A percentile compares a stretch with the other conserved stretches of the same genome.
These are phyloP conservation scores for Pseudonitzschia multistriata DNA, from an alignment of 108 stramenopile genomes.

Conservation along the genomic window DNA sequence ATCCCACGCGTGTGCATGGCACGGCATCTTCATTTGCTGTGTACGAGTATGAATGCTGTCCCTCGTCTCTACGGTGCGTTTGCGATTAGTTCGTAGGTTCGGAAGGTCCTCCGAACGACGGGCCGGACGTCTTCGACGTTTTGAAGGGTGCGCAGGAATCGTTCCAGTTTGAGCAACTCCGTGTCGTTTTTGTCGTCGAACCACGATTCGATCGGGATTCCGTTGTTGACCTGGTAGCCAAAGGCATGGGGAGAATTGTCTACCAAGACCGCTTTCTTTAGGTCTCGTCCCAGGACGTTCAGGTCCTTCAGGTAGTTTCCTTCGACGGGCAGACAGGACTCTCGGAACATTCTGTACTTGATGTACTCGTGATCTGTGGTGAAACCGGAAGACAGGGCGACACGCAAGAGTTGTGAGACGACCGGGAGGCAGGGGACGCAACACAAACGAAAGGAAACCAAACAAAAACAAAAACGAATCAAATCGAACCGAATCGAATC, in stretches of 20 bases:
- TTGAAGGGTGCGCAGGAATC: constrained; percentile 78
- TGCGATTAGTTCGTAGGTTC: constrained; percentile 49
- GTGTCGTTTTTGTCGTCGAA: constrained; percentile 93
- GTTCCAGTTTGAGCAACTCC: constrained; percentile 88
- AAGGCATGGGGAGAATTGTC: constrained; percentile 96
- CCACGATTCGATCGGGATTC: constrained; percentile 97
- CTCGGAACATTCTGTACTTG: constrained; percentile 89
- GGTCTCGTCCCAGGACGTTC: constrained; percentile 82
- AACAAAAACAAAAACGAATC: constrained; percentile 1
- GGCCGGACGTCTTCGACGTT: constrained; percentile 79
- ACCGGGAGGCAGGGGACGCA: neutral
- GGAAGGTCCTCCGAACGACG: constrained; percentile 69
- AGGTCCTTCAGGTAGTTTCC: constrained; percentile 92
- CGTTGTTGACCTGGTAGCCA: constrained; percentile 94
- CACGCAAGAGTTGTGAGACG: neutral
- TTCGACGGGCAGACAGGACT: constrained; percentile 90
- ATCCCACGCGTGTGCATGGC: neutral
- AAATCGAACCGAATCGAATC: neutral
- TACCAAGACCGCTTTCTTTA: constrained; percentile 83
- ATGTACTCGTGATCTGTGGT: constrained; percentile 75
- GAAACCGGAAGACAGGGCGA: neutral
- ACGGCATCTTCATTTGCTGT: neutral
- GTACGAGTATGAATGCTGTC: neutral
- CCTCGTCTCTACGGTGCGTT: constrained; percentile 23
- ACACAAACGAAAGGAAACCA: neutral